phyloP scores from a whole-genome alignment of 148 eudicot genomes.

The Spergularia bocconei region DNA sequence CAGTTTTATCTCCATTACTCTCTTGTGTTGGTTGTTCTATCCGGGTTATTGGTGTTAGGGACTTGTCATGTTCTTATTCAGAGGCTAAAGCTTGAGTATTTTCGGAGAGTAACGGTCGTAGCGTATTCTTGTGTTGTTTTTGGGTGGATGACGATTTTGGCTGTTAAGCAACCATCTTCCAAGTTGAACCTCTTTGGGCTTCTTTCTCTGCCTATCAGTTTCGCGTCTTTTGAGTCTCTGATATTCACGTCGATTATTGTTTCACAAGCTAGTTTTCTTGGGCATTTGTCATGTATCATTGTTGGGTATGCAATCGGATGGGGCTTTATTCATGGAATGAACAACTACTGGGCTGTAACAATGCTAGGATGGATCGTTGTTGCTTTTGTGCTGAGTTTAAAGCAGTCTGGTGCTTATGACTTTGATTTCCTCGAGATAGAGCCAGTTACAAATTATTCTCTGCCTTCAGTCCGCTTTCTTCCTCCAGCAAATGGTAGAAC shows the following conservation, averaged over 20 bases:
- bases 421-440: conserved; percentile 83
- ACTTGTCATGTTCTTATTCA: conserved; percentile 65
- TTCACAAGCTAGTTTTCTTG: conserved; percentile 95
- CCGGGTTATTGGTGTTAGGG: conserved; percentile 68
- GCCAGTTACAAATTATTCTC: conserved; percentile 63
- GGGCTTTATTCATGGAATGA: conserved; percentile 95
- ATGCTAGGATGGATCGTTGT: conserved; percentile 73
- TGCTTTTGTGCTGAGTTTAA: conserved; percentile 70
- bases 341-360: conserved; percentile 82
- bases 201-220: conserved; percentile 88
- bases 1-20: conserved; percentile 78
- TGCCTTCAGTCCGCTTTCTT: conserved; percentile 77
- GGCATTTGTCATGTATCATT: conserved; percentile 83
- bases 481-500: conserved; percentile 65
- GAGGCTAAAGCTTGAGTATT: conserved; percentile 71
- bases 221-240: conserved; percentile 90
- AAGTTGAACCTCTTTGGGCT: conserved; percentile 82
- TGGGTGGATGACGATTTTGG: conserved; percentile 94
- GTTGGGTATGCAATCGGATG: conserved; percentile 89
- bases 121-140: conserved; percentile 97
- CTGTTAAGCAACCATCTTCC: conserved; percentile 86
- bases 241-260: conserved; percentile 88
- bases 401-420: conserved; percentile 73
- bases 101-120: conserved; percentile 85
- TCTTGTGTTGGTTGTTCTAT: conserved; percentile 67